phyloP scores from a whole-genome alignment of 768 basidiomycete species.

The Mycena galericulata region DNA sequence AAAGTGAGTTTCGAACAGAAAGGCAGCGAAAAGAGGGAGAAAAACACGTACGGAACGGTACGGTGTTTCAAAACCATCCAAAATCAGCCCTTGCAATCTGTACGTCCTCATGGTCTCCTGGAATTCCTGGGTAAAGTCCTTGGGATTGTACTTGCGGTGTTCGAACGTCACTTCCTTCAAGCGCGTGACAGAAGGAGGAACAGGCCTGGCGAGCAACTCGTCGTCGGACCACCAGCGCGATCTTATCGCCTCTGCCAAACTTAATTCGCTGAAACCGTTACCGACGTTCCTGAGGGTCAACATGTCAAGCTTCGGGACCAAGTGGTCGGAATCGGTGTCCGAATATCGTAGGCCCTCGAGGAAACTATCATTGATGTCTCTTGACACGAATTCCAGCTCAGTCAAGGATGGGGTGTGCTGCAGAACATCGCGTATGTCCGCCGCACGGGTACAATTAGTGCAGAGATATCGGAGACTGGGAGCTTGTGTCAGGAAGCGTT shows the following conservation, averaged over 20 bases:
- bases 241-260: background rate
- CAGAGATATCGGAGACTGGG: background rate
- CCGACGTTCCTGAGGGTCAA: background rate
- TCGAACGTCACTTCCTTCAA: too few relatives aligned
- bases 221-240: slow-evolving; percentile 20
- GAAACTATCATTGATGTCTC: slow-evolving; percentile 17
- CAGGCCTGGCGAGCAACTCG: background rate
- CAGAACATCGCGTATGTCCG: background rate
- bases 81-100: too few relatives aligned
- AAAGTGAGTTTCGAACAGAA: too few relatives aligned
- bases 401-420: background rate
- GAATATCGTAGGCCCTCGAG: background rate
- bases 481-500: background rate
- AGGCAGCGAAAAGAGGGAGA: too few relatives aligned
- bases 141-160: too few relatives aligned
- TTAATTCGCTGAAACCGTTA: background rate
- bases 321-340: background rate
- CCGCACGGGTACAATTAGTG: background rate
- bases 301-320: slow-evolving; percentile 14
- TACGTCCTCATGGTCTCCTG: too few relatives aligned
- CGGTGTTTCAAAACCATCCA: too few relatives aligned
- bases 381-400: too few relatives aligned
- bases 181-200: background rate
- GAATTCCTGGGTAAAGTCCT: too few relatives aligned
- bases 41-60: too few relatives aligned